Base-by-base conservation (phyloP, 108 stramenopile genomes). In the Cyclostephanos invisitatus region DNA sequence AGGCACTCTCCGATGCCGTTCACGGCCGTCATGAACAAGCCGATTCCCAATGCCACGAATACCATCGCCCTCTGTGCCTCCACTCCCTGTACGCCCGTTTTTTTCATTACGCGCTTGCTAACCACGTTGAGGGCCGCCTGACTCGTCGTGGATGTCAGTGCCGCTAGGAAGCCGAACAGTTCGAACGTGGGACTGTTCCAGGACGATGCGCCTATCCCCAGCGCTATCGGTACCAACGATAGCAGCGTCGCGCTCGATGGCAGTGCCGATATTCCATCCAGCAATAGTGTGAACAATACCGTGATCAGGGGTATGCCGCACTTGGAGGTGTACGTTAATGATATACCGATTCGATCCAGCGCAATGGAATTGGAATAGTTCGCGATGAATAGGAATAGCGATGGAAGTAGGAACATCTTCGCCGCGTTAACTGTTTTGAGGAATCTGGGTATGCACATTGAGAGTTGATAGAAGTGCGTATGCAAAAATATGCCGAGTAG, bases 181-280 rank as follows among this genome's bases (percentile, higher is more conserved):
- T 91, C 88, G 70, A 91, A 91, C 10, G 82, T 86, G 7, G 91
- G 91, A 36, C 75, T 74, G 62, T 85, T 84, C 91, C 91, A 91
- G 18, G 88, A 89, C 4, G 91, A 85, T 7, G 85, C 78, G 38
- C 85, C 91, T 62, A 91, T 86, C 5, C 91, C 91, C 40, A 83
- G 4, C 14, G 85, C 91, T 71, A 91, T 91, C 5, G 91, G 91
- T 38, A 91, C 29, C 11, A 91, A 70, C 5, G 86, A 74, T n/a
- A 86, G 38, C 2, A 91, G 68, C n/a, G 86, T 82, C 11, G 58
- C 56, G 21, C 54, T 58, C 9, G 69, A 66, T n/a, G 91, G 91
- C 36, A 91, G 67, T 12, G 91, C 81, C 9, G 62, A 50, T 9
- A 73, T 22, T 14, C 91, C 91, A 77, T 89, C 91, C 35, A 88